Conservation (phyloP, 495 filamentous ascomycete species). For the Apiosordaria backusii region DNA sequence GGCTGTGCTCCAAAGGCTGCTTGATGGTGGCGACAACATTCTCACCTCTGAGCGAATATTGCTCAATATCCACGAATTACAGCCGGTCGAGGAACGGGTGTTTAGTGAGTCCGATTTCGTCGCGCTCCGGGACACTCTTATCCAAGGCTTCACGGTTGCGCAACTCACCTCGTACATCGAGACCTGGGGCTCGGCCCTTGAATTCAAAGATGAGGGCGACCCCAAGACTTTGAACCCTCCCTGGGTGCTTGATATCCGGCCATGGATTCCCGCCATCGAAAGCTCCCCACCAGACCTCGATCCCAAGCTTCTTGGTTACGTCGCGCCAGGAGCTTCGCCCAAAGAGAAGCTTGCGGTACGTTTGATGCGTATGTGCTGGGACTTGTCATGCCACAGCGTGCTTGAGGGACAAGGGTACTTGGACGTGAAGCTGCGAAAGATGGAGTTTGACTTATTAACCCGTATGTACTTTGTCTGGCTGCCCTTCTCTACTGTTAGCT, state of each 20-base stretch:
- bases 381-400: constrained; percentile 30
- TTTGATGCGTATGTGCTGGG: constrained; percentile 44
- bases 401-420: constrained; percentile 32
- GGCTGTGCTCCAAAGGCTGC: constrained; percentile 30
- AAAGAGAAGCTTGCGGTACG: constrained; percentile 38
- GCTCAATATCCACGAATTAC: constrained; percentile 43
- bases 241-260: constrained; percentile 32
- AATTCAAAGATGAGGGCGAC: constrained; percentile 7
- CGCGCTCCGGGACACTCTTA: constrained; percentile 35
- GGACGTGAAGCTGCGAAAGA: constrained; percentile 28
- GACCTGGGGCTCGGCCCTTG: constrained; percentile 10
- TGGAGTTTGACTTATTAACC: constrained; percentile 38
- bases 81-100: constrained; percentile 30
- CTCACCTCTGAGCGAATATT: constrained; percentile 30
- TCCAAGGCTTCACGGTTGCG: constrained; percentile 38
- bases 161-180: constrained; percentile 43
- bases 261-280: constrained; percentile 32
- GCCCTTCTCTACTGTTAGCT: not conserved
- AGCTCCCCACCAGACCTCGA: constrained; percentile 9
- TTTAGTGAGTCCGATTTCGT: constrained; percentile 38
- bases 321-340: constrained; percentile 17
- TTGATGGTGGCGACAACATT: constrained; percentile 29
- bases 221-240: not conserved
- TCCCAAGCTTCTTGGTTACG: constrained; percentile 26
- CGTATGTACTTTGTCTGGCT: constrained; percentile 27